Percentiles rank a stretch among this genome's conserved stretches.
phyloP scores from a whole-genome alignment of 1,284 basidiomycete genomes.

The Malassezia furfur region DNA sequence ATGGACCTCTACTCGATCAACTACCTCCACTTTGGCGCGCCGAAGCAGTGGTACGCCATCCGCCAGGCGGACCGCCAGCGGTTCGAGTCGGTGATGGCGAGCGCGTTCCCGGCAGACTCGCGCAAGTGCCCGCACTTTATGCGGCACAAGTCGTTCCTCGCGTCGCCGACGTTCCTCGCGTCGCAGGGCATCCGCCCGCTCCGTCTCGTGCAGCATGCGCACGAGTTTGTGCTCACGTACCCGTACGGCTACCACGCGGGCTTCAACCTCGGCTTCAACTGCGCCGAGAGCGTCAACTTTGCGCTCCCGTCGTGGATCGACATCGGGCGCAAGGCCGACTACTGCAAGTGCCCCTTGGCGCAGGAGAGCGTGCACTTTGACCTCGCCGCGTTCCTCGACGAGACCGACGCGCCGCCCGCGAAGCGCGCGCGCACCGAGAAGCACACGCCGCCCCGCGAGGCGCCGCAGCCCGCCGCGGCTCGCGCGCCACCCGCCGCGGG shows the following conservation, averaged over 20 bases:
- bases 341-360: slow-evolving; percentile 38
- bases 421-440: neutral
- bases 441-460: neutral
- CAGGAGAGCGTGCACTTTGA: slow-evolving; percentile 45
- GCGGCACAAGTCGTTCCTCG: slow-evolving; percentile 90
- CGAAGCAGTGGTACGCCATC: slow-evolving; percentile 89
- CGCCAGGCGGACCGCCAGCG: slow-evolving; percentile 65
- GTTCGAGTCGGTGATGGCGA: slow-evolving; percentile 45
- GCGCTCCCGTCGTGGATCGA: slow-evolving; percentile 91
- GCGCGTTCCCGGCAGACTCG: slow-evolving; percentile 39
- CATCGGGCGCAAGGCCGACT: slow-evolving; percentile 55
- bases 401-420: neutral
- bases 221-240: slow-evolving; percentile 93
- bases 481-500: neutral
- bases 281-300: slow-evolving; percentile 96
- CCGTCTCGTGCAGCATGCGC: slow-evolving; percentile 65
- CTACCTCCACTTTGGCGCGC: slow-evolving; percentile 96
- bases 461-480: slow-evolving; percentile 15
- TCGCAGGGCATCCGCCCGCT: slow-evolving; percentile 59
- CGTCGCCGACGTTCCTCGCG: slow-evolving; percentile 72
- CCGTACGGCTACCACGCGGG: slow-evolving; percentile 87
- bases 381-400: slow-evolving; percentile 34
- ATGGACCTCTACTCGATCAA: slow-evolving; percentile 92
- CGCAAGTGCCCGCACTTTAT: slow-evolving; percentile 83
- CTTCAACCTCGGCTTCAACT: slow-evolving; percentile 94